These are phyloP conservation scores for Neurospora sp. DNA, from an alignment of 495 filamentous ascomycete genomes.

Conservation along the genomic window DNA sequence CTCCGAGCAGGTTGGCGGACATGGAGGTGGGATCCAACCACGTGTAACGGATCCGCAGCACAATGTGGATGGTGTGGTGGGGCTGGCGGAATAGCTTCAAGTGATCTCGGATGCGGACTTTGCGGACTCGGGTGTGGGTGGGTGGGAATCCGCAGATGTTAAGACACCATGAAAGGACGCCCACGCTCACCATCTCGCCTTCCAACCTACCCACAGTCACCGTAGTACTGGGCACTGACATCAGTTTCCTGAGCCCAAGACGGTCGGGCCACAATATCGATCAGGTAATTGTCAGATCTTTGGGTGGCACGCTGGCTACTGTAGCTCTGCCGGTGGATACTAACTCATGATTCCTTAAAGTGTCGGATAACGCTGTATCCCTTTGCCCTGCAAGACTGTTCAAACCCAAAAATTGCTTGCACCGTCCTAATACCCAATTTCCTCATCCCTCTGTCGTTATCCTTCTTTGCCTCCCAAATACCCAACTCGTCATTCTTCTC, in stretches of 20 bases:
- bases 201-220: background rate
- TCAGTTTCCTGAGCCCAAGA: background rate
- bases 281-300: background rate
- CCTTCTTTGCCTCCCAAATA: background rate
- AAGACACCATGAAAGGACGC: background rate
- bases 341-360: background rate
- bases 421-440: background rate
- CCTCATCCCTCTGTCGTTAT: background rate
- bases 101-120: background rate
- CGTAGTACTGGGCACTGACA: background rate
- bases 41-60: background rate
- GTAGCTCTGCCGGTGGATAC: background rate
- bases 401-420: background rate
- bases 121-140: background rate
- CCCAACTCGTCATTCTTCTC: background rate
- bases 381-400: background rate
- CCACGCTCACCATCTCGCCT: background rate
- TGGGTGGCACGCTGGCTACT: background rate
- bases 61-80: background rate
- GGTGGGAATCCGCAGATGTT: background rate
- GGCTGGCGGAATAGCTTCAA: background rate
- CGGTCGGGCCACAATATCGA: background rate
- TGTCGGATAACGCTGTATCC: background rate
- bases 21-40: constrained; percentile 17
- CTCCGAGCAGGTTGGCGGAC: constrained; percentile 5